A percentile compares a stretch with the other conserved stretches of the same genome.
Evolutionary conservation across 352 stramenopile genomes (phyloP).

Genomic region (Globisporangium heterothallicum): DNA sequence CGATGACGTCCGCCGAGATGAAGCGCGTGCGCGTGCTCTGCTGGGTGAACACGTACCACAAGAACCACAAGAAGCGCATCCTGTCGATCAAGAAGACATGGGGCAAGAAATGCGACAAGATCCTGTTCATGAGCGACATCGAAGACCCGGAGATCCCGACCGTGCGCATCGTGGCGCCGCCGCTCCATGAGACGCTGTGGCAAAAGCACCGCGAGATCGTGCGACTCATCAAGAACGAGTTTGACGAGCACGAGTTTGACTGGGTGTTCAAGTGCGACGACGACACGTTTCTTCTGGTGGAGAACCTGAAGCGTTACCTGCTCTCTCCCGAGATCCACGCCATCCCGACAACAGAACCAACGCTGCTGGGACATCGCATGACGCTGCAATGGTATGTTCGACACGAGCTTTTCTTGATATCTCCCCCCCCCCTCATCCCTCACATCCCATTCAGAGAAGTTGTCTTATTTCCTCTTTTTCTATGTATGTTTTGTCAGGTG

Average conservation of each 20-base stretch:
- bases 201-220: constrained; percentile 84
- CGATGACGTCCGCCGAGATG: constrained; percentile 29
- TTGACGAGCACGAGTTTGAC: constrained; percentile 57
- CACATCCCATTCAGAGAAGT: too few relatives aligned
- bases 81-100: constrained; percentile 70
- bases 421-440: too few relatives aligned
- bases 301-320: constrained; percentile 78
- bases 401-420: background rate
- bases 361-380: constrained; percentile 79
- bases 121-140: constrained; percentile 85
- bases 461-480: background rate
- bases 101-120: constrained; percentile 77
- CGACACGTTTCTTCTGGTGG: constrained; percentile 82
- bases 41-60: constrained; percentile 84
- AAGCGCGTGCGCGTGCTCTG: constrained; percentile 60
- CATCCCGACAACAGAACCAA: constrained; percentile 30
- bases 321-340: constrained; percentile 38
- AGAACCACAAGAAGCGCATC: constrained; percentile 60
- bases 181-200: constrained; percentile 73
- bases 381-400: constrained; percentile 69
- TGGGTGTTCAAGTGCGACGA: constrained; percentile 89
- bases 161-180: constrained; percentile 54
- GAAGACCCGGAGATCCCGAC: constrained; percentile 61
- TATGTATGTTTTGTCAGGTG: constrained; percentile 23
- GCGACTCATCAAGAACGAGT: constrained; percentile 62